Evolutionary conservation across 2,329 filamentous ascomycete species (phyloP).

Genomic region (Rugonectria rugulosa): DNA sequence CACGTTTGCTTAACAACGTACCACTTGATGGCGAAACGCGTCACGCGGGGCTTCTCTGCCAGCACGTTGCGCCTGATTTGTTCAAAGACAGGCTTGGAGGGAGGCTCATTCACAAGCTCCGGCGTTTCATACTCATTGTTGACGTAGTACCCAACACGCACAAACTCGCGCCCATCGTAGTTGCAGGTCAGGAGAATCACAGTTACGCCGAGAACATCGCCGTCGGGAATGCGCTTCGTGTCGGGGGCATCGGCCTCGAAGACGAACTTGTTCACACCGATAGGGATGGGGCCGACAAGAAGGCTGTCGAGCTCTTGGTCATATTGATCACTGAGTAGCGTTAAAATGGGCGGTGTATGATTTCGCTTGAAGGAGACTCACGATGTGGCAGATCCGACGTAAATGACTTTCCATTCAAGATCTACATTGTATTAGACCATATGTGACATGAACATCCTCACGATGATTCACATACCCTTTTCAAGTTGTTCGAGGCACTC

Average conservation of each 20-base stretch:
- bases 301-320: conserved; percentile 98
- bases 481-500: conserved; percentile 95
- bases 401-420: conserved; percentile 99
- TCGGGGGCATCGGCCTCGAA: conserved; percentile 96
- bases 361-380: conserved; percentile 57
- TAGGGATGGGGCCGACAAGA: conserved; percentile 94
- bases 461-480: conserved; percentile 69
- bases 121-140: conserved; percentile 99
- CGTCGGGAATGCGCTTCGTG: conserved; percentile 87
- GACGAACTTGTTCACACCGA: conserved; percentile 98
- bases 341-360: conserved; percentile 32
- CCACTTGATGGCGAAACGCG: conserved; percentile 99
- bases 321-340: conserved; percentile 77
- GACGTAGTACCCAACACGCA: conserved; percentile 98
- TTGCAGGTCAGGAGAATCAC: conserved; percentile 96
- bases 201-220: conserved; percentile 95
- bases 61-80: conserved; percentile 91
- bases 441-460: not conserved
- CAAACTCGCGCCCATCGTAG: conserved; percentile 96
- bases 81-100: conserved; percentile 90
- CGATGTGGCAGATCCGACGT: conserved; percentile 98
- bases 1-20: conserved; percentile 53
- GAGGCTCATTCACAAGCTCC: conserved; percentile 87
- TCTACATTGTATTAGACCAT: conserved; percentile 61
- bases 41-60: conserved; percentile 96